phyloP scores from a whole-genome alignment of 2,329 filamentous ascomycete species.

The Dactylonectria estremocensis region DNA sequence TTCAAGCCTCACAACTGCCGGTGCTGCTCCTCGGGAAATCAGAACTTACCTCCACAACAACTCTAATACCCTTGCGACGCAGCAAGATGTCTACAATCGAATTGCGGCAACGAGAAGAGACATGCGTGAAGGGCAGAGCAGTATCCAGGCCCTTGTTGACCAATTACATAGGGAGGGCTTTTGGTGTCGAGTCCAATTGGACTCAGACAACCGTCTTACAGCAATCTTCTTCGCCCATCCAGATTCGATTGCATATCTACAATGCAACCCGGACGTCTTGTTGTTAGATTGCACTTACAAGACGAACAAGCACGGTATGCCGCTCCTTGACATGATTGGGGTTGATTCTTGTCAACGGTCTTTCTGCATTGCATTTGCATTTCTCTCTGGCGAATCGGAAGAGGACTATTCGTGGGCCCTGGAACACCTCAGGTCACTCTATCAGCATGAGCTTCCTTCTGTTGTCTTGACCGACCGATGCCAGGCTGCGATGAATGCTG shows the following conservation, averaged over 20 bases:
- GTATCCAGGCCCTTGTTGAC: slow-evolving; percentile 39
- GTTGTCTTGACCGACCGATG: no score
- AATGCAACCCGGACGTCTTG: slow-evolving; percentile 35
- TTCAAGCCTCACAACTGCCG: slow-evolving; percentile 23
- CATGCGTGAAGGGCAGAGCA: slow-evolving; percentile 31
- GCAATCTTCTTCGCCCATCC: slow-evolving; percentile 34
- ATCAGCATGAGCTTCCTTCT: no score
- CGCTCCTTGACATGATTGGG: no score
- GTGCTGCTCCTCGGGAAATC: slow-evolving; percentile 36
- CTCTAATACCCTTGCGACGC: slow-evolving; percentile 33
- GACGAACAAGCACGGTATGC: no score
- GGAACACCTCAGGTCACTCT: not conserved
- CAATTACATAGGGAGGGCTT: slow-evolving; percentile 37
- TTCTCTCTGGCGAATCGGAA: slow-evolving; percentile 31
- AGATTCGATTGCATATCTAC: slow-evolving; percentile 21
- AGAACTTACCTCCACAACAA: slow-evolving; percentile 32
- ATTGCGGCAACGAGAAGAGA: slow-evolving; percentile 34
- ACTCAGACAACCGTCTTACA: slow-evolving; percentile 30
- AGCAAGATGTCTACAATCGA: slow-evolving; percentile 41
- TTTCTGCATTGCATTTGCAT: slow-evolving; percentile 1
- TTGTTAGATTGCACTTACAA: no score
- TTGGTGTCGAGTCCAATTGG: slow-evolving; percentile 35
- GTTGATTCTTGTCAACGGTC: slow-evolving; percentile 12
- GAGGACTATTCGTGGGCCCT: slow-evolving; percentile 12
- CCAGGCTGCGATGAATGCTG: no score